Evolutionary conservation across 1,139 yeast species (phyloP), one percentile per base, ranked within the genome.

Genomic region (Ogataea hybrid): DNA sequence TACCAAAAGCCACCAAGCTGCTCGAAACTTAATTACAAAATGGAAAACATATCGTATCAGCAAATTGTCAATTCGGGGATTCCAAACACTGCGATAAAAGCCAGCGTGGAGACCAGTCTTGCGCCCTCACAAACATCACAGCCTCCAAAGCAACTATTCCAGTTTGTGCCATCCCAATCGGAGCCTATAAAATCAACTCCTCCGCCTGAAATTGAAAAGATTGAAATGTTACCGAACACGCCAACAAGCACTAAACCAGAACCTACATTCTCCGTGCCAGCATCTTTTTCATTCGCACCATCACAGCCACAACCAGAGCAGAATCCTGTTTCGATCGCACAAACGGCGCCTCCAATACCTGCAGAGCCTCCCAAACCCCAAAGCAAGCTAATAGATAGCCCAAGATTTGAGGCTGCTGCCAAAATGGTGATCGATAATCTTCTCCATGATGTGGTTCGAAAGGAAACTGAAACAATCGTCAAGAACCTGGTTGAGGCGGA

Each of bases 1-100:
- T 79, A 68, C 56, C 73, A 58, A 54, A 65, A 76, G 15, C 90
- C 81, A 47, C 72, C 84, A 0, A 82, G 70, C 56, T 75, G 89
- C 1, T 47, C 55, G 2, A 72, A 71, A 41, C 67, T 86, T 15
- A 79, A 83, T 47, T 47, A 50, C 3, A 79, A 77, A 54, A 60
- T 79, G n/a, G 56, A 54, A 7, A 52, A 53, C 9, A 42, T 45
- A 30, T 39, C 57, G 2, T 50, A 48, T 44, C 50, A 58, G 11
- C 50, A 52, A 6, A 48, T 73, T 2, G 62, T 73, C 2, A 65
- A 69, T 47, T 43, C 57, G 9, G 75, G 73, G 1, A 44, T 50
- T 28, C 56, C 63, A 0, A 68, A 68, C 49, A 28, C 44, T 5
- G 41, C 35, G n/a, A 32, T 59, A 37, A 39, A 44, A 4, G 34